Percentiles rank a stretch among this genome's conserved stretches.
phyloP scores from a whole-genome alignment of 1,284 basidiomycete genomes.

The Leccinum fallax region DNA sequence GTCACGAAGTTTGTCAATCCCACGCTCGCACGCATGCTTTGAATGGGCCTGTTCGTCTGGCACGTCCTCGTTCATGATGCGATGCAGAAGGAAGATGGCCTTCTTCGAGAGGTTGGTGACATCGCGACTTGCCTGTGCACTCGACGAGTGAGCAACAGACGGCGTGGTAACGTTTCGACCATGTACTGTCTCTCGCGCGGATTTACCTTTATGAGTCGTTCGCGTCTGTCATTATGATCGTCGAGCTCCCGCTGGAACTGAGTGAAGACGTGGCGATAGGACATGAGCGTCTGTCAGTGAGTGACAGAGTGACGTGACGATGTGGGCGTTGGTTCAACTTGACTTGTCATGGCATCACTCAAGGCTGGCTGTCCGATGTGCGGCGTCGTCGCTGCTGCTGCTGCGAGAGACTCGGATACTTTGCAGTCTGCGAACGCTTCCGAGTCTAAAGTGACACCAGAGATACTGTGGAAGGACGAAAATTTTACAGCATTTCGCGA shows the following conservation, averaged over 20 bases:
- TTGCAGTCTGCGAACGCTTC: slow-evolving; percentile 46
- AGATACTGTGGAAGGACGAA: slow-evolving; percentile 72
- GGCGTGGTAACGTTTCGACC: background rate
- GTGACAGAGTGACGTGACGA: slow-evolving; percentile 3
- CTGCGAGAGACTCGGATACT: slow-evolving; percentile 39
- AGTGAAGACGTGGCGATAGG: slow-evolving; percentile 49
- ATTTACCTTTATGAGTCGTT: slow-evolving; percentile 81
- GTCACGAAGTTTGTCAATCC: slow-evolving; percentile 68
- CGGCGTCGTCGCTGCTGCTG: slow-evolving; percentile 51
- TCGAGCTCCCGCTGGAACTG: slow-evolving; percentile 72
- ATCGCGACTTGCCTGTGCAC: slow-evolving; percentile 71
- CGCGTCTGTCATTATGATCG: slow-evolving; percentile 72
- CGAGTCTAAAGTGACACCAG: slow-evolving; percentile 42
- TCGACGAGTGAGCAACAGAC: slow-evolving; percentile 10
- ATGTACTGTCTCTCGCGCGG: slow-evolving; percentile 1
- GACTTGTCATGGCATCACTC: slow-evolving; percentile 27
- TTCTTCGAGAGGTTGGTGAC: slow-evolving; percentile 94
- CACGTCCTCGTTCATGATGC: slow-evolving; percentile 59
- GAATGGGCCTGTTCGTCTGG: slow-evolving; percentile 38
- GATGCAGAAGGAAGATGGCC: slow-evolving; percentile 91
- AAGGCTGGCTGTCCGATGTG: slow-evolving; percentile 75
- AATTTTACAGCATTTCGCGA: slow-evolving; percentile 27
- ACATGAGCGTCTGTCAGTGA: slow-evolving; percentile 25
- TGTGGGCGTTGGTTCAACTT: background rate
- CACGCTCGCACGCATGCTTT: slow-evolving; percentile 55